Percentiles rank a stretch among this genome's conserved stretches.
Evolutionary conservation across 257 asterid genomes (phyloP).

Genomic region (Plantago elongata): DNA sequence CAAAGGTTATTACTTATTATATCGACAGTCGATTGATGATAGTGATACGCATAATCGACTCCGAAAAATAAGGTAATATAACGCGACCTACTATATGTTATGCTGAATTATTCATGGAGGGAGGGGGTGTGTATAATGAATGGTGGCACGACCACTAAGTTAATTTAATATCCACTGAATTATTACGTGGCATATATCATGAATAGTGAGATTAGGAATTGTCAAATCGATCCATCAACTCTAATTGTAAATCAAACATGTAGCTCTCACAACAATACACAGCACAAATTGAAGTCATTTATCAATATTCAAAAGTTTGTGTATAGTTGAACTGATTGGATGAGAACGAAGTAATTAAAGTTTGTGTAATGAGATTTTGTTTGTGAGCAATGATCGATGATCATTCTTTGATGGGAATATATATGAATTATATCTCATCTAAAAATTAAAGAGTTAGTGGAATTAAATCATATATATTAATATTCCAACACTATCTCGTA

Average conservation of each 20-base stretch:
- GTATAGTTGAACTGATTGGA: conserved; percentile 20
- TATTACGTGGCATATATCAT: not conserved
- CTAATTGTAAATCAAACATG: conserved; percentile 17
- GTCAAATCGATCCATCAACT: conserved; percentile 40
- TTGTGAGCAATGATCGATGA: not conserved
- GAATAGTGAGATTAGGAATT: conserved; percentile 21
- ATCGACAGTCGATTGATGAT: too few relatives aligned
- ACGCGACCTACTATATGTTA: too few relatives aligned
- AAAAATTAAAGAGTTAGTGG: too few relatives aligned
- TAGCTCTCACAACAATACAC: conserved; percentile 7
- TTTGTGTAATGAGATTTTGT: conserved; percentile 17
- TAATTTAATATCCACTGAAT: not conserved
- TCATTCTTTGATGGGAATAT: too few relatives aligned
- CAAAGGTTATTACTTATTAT: not conserved
- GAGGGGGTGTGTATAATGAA: too few relatives aligned
- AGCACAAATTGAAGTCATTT: conserved; percentile 21
- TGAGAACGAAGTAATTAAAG: too few relatives aligned
- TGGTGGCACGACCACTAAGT: conserved; percentile 4
- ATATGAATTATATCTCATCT: too few relatives aligned
- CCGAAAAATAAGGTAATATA: too few relatives aligned
- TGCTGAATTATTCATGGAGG: too few relatives aligned
- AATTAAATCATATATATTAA: too few relatives aligned
- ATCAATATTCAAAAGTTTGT: conserved; percentile 16
- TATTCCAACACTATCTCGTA: too few relatives aligned
- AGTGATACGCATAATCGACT: too few relatives aligned